phyloP scores from a whole-genome alignment of 805 yeast species.

The Cyberlindnera maclurae region DNA sequence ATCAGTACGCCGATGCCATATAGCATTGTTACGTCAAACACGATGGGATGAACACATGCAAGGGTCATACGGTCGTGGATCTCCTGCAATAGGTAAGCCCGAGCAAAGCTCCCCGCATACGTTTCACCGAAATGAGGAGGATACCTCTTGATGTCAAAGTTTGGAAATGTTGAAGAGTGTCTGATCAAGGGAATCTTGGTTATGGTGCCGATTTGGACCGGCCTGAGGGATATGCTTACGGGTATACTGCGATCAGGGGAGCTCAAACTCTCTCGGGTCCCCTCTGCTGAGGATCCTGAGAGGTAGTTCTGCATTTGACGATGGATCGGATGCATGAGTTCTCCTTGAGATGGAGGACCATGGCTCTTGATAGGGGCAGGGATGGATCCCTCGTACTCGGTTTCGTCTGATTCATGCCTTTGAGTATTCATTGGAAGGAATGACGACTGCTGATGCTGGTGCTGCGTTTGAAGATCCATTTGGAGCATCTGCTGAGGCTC shows the following conservation, averaged over 20 bases:
- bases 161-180: slow-evolving; percentile 10
- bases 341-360: neutral
- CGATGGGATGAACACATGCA: neutral
- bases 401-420: too few relatives aligned
- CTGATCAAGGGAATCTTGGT: slow-evolving; percentile 7
- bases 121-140: slow-evolving; percentile 19
- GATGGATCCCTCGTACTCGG: too few relatives aligned
- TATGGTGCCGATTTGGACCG: neutral
- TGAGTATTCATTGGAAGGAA: too few relatives aligned
- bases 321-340: neutral
- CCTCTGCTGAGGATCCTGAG: neutral
- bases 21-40: slow-evolving; percentile 11
- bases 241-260: neutral
- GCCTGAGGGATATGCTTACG: slow-evolving; percentile 1
- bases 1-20: slow-evolving; percentile 14
- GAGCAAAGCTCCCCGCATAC: slow-evolving; percentile 6
- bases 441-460: neutral
- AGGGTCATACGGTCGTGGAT: slow-evolving; percentile 1
- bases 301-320: neutral
- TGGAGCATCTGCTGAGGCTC: neutral
- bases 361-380: too few relatives aligned
- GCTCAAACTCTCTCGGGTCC: neutral
- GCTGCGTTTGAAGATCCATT: neutral
- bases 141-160: slow-evolving; percentile 3
- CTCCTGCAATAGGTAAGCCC: slow-evolving; percentile 11